Evolutionary conservation across 1,284 basidiomycete genomes (phyloP).

Genomic region (Naganishia cerealis): DNA sequence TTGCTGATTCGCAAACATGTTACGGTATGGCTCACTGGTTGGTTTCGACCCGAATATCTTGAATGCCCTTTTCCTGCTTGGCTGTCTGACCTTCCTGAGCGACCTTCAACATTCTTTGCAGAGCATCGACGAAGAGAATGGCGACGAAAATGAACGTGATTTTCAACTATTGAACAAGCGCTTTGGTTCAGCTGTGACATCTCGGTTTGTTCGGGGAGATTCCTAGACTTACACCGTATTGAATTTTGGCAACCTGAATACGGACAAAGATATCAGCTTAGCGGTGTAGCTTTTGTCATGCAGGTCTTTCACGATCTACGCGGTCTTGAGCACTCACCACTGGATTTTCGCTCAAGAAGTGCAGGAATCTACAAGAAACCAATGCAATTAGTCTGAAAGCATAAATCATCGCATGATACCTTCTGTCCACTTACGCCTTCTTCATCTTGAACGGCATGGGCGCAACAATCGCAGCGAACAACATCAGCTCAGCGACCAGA

Average conservation of each 20-base stretch:
- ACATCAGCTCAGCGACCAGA: conserved; percentile 50
- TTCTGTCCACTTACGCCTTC: conserved; percentile 46
- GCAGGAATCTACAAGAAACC: conserved; percentile 46
- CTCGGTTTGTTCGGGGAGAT: background rate
- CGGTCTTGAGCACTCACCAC: conserved; percentile 39
- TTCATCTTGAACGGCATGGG: conserved; percentile 54
- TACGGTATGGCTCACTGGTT: conserved; percentile 60
- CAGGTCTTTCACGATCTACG: background rate
- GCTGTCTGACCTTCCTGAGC: conserved; percentile 65
- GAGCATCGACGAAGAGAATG: conserved; percentile 70
- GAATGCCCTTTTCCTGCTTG: conserved; percentile 62
- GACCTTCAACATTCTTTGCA: conserved; percentile 89
- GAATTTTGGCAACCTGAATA: conserved; percentile 56
- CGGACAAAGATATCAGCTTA: conserved; percentile 34
- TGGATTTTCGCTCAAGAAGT: conserved; percentile 56
- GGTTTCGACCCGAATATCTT: conserved; percentile 76
- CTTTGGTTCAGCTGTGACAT: background rate
- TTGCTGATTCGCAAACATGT: background rate
- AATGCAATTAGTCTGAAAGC: background rate
- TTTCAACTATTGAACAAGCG: conserved; percentile 60
- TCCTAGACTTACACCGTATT: conserved; percentile 54
- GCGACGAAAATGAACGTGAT: conserved; percentile 94
- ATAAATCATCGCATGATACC: background rate
- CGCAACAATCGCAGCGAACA: conserved; percentile 51
- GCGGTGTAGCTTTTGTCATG: background rate